phyloP scores from a whole-genome alignment of 2,329 filamentous ascomycete species.

The Didymella pomorum region DNA sequence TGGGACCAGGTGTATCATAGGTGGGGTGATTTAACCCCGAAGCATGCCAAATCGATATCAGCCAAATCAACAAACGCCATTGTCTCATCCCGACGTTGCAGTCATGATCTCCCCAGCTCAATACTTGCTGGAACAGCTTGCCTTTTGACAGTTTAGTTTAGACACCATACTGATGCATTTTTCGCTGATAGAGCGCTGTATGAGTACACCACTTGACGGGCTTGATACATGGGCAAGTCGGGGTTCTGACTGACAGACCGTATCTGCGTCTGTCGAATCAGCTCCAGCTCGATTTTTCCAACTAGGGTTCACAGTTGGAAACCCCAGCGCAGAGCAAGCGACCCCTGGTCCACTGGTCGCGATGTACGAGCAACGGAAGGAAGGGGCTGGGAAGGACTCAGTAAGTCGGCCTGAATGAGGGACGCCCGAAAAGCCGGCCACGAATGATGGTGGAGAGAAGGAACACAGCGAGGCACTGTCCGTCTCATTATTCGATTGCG shows the following conservation, averaged over 20 bases:
- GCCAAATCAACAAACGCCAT: conserved; percentile 23
- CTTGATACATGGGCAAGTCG: background rate
- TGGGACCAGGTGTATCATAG: conserved; percentile 46
- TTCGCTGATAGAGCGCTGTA: background rate
- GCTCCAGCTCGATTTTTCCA: background rate
- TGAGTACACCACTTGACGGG: background rate
- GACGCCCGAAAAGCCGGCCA: too few relatives aligned
- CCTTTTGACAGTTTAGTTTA: background rate
- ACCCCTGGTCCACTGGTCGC: background rate
- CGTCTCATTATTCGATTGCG: too few relatives aligned
- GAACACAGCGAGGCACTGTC: too few relatives aligned
- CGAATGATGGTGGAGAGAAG: too few relatives aligned
- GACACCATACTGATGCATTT: background rate
- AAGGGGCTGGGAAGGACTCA: too few relatives aligned
- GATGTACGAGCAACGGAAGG: too few relatives aligned
- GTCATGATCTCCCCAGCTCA: background rate
- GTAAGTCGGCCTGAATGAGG: too few relatives aligned
- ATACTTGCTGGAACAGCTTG: background rate
- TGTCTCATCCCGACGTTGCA: background rate
- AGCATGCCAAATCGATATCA: conserved; percentile 34
- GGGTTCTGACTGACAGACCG: background rate
- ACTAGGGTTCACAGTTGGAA: background rate
- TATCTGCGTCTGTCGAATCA: background rate
- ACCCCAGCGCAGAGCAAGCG: background rate
- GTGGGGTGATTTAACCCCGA: conserved; percentile 34